phyloP scores from a whole-genome alignment of 2,329 filamentous ascomycete species.

The Aspergillus aculeatinus region DNA sequence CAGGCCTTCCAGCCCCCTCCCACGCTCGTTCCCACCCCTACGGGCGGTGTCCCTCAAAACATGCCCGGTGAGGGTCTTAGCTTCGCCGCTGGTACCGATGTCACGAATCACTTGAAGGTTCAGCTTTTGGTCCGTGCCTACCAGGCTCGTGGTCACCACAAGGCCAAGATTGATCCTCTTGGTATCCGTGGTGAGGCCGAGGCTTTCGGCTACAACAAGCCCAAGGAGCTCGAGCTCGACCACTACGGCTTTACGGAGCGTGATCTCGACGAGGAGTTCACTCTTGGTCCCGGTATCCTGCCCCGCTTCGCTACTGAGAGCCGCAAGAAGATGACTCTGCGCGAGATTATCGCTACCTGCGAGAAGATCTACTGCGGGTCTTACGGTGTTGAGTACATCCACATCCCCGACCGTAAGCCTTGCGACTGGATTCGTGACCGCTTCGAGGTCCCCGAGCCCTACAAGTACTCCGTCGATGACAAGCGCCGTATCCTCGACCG shows the following conservation, averaged over 20 bases:
- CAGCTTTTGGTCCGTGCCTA: slow-evolving; percentile 96
- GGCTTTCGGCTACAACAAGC: slow-evolving; percentile 80
- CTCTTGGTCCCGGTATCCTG: slow-evolving; percentile 88
- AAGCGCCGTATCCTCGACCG: slow-evolving; percentile 97
- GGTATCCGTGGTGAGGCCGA: slow-evolving; percentile 84
- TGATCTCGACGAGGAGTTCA: slow-evolving; percentile 89
- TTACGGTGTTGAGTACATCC: slow-evolving; percentile 98
- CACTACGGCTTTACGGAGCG: slow-evolving; percentile 95
- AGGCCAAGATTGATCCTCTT: slow-evolving; percentile 94
- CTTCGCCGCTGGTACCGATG: slow-evolving; percentile 70
- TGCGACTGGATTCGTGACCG: slow-evolving; percentile 98
- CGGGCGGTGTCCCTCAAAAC: slow-evolving; percentile 72
- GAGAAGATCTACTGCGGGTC: slow-evolving; percentile 95
- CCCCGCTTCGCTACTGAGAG: slow-evolving; percentile 87
- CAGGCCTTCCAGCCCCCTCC: slow-evolving; percentile 96
- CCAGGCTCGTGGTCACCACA: slow-evolving; percentile 96
- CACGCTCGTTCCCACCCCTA: slow-evolving; percentile 79
- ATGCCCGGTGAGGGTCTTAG: slow-evolving; percentile 67
- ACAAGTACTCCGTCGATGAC: slow-evolving; percentile 97
- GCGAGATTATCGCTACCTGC: slow-evolving; percentile 89
- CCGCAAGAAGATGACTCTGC: slow-evolving; percentile 92
- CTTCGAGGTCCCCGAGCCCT: slow-evolving; percentile 88
- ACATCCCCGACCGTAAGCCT: slow-evolving; percentile 94
- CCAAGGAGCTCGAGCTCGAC: slow-evolving; percentile 87
- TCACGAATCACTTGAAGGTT: slow-evolving; percentile 96